phyloP scores from a whole-genome alignment of 2,329 filamentous ascomycete species.

The Hawksworthiomyces lignivorus region DNA sequence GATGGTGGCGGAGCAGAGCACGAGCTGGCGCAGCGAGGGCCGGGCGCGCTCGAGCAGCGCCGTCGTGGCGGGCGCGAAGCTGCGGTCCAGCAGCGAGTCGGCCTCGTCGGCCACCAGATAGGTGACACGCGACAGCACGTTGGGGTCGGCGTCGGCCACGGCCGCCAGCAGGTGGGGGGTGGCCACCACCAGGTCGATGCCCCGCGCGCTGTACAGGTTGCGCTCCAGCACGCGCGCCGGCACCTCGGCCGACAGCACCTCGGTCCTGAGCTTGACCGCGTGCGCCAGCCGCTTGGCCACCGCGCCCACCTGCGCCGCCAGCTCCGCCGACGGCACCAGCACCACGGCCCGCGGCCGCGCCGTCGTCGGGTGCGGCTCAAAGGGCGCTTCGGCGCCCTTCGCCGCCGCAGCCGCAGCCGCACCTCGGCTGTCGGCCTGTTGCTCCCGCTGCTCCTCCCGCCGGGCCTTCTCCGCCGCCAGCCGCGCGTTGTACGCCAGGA shows the following conservation, averaged over 20 bases:
- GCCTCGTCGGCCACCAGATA: slow-evolving; percentile 93
- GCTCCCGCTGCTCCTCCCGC: slow-evolving; percentile 43
- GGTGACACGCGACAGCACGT: slow-evolving; percentile 82
- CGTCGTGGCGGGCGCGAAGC: slow-evolving; percentile 77
- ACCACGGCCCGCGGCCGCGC: slow-evolving; percentile 78
- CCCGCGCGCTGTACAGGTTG: slow-evolving; percentile 70
- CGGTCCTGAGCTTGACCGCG: slow-evolving; percentile 76
- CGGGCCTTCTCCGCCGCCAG: slow-evolving; percentile 49
- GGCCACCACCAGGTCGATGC: slow-evolving; percentile 77
- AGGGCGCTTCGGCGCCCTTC: too few relatives aligned
- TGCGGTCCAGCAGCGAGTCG: slow-evolving; percentile 89
- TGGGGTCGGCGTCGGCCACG: slow-evolving; percentile 82
- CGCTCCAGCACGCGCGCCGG: slow-evolving; percentile 73
- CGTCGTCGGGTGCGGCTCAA: slow-evolving; percentile 63
- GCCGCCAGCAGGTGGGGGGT: slow-evolving; percentile 86
- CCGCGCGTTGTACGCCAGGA: slow-evolving; percentile 49
- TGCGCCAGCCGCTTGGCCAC: slow-evolving; percentile 81
- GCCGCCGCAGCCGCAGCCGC: slow-evolving; percentile 32
- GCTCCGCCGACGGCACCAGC: slow-evolving; percentile 83
- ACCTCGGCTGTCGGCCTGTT: too few relatives aligned
- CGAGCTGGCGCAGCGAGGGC: slow-evolving; percentile 75
- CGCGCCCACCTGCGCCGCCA: slow-evolving; percentile 77
- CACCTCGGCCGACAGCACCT: slow-evolving; percentile 71
- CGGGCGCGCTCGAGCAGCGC: slow-evolving; percentile 73
- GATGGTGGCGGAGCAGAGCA: slow-evolving; percentile 95